A percentile compares a stretch with the other conserved stretches of the same genome.
Conservation (phyloP, 805 yeast species). For the Candida dajiaensis region DNA sequence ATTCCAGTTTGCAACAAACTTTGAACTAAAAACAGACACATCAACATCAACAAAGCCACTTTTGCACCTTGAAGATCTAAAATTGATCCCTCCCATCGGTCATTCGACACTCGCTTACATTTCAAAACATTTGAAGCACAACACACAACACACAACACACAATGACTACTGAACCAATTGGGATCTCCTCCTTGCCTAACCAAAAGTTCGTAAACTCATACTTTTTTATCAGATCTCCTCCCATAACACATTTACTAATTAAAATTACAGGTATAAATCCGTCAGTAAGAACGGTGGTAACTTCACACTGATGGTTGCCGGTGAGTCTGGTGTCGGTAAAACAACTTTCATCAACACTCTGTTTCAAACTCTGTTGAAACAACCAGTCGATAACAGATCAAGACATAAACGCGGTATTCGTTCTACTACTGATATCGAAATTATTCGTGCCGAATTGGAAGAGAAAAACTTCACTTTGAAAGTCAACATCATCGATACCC, state of each 20-base stretch:
- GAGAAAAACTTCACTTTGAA: conserved; percentile 77
- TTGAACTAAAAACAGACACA: background rate
- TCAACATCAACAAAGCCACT: background rate
- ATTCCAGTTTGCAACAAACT: background rate
- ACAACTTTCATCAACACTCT: conserved; percentile 86
- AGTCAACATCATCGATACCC: conserved; percentile 83
- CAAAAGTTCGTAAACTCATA: conserved; percentile 23
- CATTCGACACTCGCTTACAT: too few species aligned
- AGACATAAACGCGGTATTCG: conserved; percentile 53
- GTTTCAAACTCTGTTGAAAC: conserved; percentile 68
- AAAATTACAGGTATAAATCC: conserved; percentile 52
- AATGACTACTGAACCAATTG: conserved; percentile 24
- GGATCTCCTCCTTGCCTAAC: conserved; percentile 25
- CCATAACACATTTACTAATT: conserved; percentile 9
- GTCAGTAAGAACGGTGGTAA: conserved; percentile 71
- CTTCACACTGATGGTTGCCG: conserved; percentile 79
- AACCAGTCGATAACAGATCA: conserved; percentile 33
- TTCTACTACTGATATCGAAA: conserved; percentile 73
- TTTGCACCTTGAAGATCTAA: background rate
- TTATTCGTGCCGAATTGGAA: conserved; percentile 72
- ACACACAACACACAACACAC: background rate
- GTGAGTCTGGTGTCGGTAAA: conserved; percentile 89
- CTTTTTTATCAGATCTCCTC: background rate
- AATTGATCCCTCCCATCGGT: too few species aligned
- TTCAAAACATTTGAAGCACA: background rate